A percentile compares a stretch with the other conserved stretches of the same genome.
Evolutionary conservation across 257 asterid species (phyloP).

Genomic region (Solanum etuberosum): DNA sequence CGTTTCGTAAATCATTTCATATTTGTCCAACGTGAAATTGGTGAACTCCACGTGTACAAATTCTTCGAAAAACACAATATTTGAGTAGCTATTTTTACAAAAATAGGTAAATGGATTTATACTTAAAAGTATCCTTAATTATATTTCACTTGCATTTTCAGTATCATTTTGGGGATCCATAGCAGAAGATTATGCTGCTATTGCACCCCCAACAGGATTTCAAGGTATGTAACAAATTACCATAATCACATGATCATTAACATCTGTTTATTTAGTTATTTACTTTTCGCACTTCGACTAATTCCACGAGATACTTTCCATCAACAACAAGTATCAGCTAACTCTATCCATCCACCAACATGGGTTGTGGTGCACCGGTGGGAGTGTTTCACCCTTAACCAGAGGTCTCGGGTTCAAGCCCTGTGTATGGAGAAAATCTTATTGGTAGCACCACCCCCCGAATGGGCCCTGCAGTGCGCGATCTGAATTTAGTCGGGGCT

Average conservation of each 20-base stretch:
- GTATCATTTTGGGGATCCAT: conserved; percentile 70
- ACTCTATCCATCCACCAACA: not conserved
- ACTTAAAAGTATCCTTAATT: too few relatives aligned
- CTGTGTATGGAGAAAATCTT: not conserved
- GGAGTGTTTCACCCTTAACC: not conserved
- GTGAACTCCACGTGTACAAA: not conserved
- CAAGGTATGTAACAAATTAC: conserved; percentile 32
- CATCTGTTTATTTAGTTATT: not conserved
- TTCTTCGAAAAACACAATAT: not conserved
- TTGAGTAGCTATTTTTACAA: not conserved
- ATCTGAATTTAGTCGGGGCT: too few relatives aligned
- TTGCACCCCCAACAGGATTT: conserved; percentile 87
- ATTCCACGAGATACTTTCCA: too few relatives aligned
- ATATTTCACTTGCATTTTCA: conserved; percentile 4
- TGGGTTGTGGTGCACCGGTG: not conserved
- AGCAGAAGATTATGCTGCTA: conserved; percentile 64
- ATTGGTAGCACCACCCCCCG: not conserved
- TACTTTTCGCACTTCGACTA: not conserved
- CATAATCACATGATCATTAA: not conserved
- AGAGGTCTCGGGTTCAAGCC: not conserved
- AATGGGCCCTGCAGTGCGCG: not conserved
- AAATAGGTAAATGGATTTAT: too few relatives aligned
- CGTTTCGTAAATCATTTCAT: not conserved
- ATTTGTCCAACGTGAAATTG: not conserved
- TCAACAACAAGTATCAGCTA: not conserved